phyloP scores from a whole-genome alignment of 495 filamentous ascomycete species.

The Ramalina peruviana region DNA sequence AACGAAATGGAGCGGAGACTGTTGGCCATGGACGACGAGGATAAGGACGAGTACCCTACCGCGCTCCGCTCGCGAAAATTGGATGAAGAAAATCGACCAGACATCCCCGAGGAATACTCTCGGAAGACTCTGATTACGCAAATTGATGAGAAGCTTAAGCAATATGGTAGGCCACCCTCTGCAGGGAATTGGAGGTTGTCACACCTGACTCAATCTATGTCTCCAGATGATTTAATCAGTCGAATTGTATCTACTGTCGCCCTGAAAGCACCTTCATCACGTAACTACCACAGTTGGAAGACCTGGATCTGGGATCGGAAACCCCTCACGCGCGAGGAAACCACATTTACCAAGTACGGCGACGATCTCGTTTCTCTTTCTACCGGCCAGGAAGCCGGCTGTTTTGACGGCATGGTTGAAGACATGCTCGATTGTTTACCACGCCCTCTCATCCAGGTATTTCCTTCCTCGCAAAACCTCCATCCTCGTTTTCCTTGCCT shows the following conservation, averaged over 20 bases:
- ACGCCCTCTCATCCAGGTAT: constrained; percentile 4
- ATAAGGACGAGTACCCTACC: constrained; percentile 3
- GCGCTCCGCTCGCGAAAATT: constrained; percentile 11
- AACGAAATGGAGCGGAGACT: constrained; percentile 20
- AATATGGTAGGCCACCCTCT: constrained; percentile 16
- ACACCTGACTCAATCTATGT: background rate
- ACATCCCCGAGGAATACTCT: constrained; percentile 8
- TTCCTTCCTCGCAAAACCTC: background rate
- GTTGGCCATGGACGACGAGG: constrained; percentile 16
- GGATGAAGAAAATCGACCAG: constrained; percentile 6
- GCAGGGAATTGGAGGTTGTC: background rate
- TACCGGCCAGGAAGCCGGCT: constrained; percentile 22
- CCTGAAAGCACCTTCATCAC: constrained; percentile 7
- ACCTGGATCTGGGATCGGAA: constrained; percentile 18
- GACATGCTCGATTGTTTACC: constrained; percentile 16
- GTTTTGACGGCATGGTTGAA: constrained; percentile 25
- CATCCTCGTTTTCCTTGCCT: background rate
- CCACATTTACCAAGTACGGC: constrained; percentile 17
- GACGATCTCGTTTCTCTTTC: constrained; percentile 26
- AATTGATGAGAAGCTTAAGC: constrained; percentile 23
- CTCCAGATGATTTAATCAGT: constrained; percentile 11
- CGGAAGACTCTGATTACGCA: constrained; percentile 17
- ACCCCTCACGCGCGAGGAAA: constrained; percentile 14
- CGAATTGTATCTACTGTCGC: constrained; percentile 5
- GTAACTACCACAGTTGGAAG: constrained; percentile 19